Evolutionary conservation across 2,329 filamentous ascomycete species (phyloP).

Genomic region (Ophiostoma himal-ulmi): DNA sequence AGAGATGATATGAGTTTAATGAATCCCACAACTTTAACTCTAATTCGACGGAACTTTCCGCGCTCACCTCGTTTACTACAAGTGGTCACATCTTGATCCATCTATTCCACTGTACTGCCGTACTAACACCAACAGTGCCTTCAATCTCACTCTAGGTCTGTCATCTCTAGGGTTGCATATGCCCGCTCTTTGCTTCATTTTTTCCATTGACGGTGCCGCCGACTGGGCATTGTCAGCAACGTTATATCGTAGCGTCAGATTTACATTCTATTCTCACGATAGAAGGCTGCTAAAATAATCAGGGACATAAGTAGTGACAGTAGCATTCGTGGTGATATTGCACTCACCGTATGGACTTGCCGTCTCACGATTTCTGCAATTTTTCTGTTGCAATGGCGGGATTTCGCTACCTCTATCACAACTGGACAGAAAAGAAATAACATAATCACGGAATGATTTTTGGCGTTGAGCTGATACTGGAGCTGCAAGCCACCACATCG

Average conservation of each 20-base stretch:
- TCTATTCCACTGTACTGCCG: background rate
- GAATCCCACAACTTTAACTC: background rate
- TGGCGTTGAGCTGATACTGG: background rate
- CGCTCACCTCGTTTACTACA: slow-evolving; percentile 3
- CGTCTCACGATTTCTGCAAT: background rate
- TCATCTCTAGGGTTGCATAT: slow-evolving; percentile 1
- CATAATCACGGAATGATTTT: background rate
- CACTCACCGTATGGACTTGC: background rate
- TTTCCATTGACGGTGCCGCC: background rate
- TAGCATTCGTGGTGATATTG: background rate
- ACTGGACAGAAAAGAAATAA: background rate
- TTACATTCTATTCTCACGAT: background rate
- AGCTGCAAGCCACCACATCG: background rate
- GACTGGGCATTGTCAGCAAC: background rate
- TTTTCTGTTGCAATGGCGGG: background rate
- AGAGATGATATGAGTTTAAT: background rate
- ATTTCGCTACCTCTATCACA: background rate
- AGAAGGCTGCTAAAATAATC: background rate
- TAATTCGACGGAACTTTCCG: background rate
- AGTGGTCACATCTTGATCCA: background rate
- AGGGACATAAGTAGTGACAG: no score
- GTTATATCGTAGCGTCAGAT: background rate
- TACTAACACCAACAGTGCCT: background rate
- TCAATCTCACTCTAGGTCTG: background rate
- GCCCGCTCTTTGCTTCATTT: slow-evolving; percentile 1